Evolutionary conservation across 1,139 yeast species (phyloP).

Genomic region (Cylindricascospora bacillispora): DNA sequence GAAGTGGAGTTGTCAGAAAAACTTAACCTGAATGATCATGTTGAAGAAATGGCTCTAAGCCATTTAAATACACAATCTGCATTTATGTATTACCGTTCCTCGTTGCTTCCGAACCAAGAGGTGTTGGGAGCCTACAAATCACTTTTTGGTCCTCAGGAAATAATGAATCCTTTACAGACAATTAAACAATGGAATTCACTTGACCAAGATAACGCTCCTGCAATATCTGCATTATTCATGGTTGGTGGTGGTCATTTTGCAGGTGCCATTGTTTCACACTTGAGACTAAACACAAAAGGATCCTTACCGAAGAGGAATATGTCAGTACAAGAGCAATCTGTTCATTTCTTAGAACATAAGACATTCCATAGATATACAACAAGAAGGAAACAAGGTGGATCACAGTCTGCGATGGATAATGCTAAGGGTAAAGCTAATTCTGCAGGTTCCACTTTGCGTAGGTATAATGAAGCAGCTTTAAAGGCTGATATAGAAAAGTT

Average conservation of each 20-base stretch:
- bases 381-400: slow-evolving; percentile 94
- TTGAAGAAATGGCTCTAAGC: slow-evolving; percentile 30
- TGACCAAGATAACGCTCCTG: slow-evolving; percentile 10
- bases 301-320: slow-evolving; percentile 28
- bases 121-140: slow-evolving; percentile 64
- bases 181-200: slow-evolving; percentile 18
- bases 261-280: slow-evolving; percentile 80
- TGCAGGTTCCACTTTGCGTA: slow-evolving; percentile 83
- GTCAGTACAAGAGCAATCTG: slow-evolving; percentile 42
- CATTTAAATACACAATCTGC: slow-evolving; percentile 57
- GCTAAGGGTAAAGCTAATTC: slow-evolving; percentile 92
- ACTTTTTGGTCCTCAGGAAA: slow-evolving; percentile 35
- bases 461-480: slow-evolving; percentile 80
- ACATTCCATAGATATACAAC: slow-evolving; percentile 93
- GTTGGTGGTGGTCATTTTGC: slow-evolving; percentile 98
- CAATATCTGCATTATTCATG: slow-evolving; percentile 68
- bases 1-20: too few relatives aligned
- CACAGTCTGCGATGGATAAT: slow-evolving; percentile 86
- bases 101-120: slow-evolving; percentile 31
- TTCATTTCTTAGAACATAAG: slow-evolving; percentile 58
- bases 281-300: slow-evolving; percentile 41
- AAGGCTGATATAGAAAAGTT: slow-evolving; percentile 63
- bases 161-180: slow-evolving; percentile 27
- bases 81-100: slow-evolving; percentile 41
- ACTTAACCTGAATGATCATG: too few relatives aligned